Percentiles rank a stretch among this genome's conserved stretches.
These are phyloP conservation scores for Castanospermum australe DNA, from an alignment of 306 rosid genomes.

Conservation along the genomic window DNA sequence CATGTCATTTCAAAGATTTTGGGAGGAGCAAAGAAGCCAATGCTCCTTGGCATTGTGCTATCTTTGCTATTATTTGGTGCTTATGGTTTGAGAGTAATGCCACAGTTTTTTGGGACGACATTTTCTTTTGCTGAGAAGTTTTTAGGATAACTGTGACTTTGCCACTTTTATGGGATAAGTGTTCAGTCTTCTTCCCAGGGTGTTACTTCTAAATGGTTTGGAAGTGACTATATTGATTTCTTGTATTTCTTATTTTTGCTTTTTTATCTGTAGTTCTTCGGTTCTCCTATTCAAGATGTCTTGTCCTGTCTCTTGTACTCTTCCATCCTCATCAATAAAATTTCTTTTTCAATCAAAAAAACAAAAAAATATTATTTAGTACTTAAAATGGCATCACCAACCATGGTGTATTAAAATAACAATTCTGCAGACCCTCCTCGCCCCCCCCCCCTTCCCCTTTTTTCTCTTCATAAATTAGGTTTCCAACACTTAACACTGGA, in stretches of 20 bases:
- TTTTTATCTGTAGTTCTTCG: background rate
- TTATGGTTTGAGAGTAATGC: background rate
- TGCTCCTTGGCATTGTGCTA: background rate
- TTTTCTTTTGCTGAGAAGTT: background rate
- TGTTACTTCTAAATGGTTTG: background rate
- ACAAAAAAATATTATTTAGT: background rate
- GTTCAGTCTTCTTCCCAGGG: background rate
- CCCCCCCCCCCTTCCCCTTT: background rate
- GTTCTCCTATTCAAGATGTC: background rate
- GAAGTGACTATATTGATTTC: background rate
- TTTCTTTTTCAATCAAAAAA: background rate
- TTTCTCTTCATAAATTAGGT: conserved; percentile 10
- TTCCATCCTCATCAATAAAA: background rate
- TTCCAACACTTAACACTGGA: background rate
- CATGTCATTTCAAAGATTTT: background rate
- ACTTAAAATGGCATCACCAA: background rate
- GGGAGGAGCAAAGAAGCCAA: background rate
- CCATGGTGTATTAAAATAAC: background rate
- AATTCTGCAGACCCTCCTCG: background rate
- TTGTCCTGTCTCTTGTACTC: background rate
- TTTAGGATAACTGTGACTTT: background rate
- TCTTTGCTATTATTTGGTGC: background rate
- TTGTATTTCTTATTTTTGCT: background rate
- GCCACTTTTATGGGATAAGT: background rate
- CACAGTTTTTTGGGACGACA: background rate